These are phyloP conservation scores for Talaromyces marneffei DNA, from an alignment of 2,329 filamentous ascomycete genomes.

Conservation along the genomic window DNA sequence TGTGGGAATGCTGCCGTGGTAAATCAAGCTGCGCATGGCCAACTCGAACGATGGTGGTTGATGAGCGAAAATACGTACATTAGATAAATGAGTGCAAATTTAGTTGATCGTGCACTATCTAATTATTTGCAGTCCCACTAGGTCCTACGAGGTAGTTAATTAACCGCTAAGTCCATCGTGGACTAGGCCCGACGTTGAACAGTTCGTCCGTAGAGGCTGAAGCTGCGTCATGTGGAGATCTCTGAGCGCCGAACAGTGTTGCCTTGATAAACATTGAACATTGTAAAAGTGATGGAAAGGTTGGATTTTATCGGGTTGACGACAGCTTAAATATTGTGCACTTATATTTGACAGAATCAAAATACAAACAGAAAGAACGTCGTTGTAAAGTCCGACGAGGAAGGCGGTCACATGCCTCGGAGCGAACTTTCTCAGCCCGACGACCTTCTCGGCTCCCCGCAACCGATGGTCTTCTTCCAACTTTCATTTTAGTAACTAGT, in stretches of 20 bases:
- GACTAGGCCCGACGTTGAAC: constrained; percentile 1
- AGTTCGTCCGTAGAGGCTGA: not conserved
- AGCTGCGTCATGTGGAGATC: constrained; percentile 9
- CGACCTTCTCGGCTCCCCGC: constrained; percentile 5
- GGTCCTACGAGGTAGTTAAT: too few species aligned
- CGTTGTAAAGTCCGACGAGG: not conserved
- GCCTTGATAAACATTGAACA: not conserved
- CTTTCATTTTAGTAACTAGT: not conserved
- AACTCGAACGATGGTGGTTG: too few species aligned
- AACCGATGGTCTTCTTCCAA: not conserved
- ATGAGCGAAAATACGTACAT: not conserved
- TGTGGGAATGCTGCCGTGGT: too few species aligned
- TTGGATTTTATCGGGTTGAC: not conserved
- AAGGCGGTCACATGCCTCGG: constrained; percentile 8
- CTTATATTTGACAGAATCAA: not conserved
- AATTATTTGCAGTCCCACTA: not conserved
- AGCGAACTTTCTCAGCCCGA: not conserved
- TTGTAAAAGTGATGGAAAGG: not conserved
- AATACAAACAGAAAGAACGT: not conserved
- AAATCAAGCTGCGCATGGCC: too few species aligned
- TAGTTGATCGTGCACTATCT: not conserved
- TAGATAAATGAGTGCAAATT: not conserved
- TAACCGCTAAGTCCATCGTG: not conserved
- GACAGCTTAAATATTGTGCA: not conserved
- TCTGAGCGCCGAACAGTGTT: not conserved